These are phyloP conservation scores for Aspergillus clavatus DNA, from an alignment of 2,329 filamentous ascomycete genomes.

Conservation along the genomic window DNA sequence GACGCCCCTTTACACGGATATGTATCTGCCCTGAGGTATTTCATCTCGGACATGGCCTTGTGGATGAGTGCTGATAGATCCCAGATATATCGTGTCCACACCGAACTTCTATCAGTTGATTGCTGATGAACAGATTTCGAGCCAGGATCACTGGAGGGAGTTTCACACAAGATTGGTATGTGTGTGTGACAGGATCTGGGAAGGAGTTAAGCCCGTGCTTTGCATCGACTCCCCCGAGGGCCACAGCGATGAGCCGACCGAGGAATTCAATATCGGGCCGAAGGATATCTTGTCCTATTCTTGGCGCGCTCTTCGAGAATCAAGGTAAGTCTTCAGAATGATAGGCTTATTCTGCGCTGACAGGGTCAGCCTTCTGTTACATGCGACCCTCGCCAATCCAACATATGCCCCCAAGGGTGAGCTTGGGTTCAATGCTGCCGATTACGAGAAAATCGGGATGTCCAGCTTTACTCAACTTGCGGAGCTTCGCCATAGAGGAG, in stretches of 20 bases:
- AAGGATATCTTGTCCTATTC: slow-evolving; percentile 93
- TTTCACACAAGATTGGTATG: slow-evolving; percentile 50
- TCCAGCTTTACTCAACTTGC: slow-evolving; percentile 79
- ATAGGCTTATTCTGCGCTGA: slow-evolving; percentile 18
- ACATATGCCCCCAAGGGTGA: slow-evolving; percentile 44
- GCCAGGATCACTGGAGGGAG: slow-evolving; percentile 25
- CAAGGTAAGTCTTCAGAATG: slow-evolving; percentile 57
- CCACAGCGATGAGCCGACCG: slow-evolving; percentile 54
- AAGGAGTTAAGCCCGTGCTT: slow-evolving; percentile 67
- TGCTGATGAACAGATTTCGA: slow-evolving; percentile 21
- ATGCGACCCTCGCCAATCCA: slow-evolving; percentile 54
- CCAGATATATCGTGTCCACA: slow-evolving; percentile 48
- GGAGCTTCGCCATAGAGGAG: slow-evolving; percentile 79
- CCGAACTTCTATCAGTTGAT: slow-evolving; percentile 32
- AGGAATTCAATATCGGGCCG: slow-evolving; percentile 69
- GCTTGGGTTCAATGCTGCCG: slow-evolving; percentile 47
- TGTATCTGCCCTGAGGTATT: slow-evolving; percentile 61
- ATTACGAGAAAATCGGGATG: slow-evolving; percentile 64
- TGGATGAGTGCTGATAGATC: neutral
- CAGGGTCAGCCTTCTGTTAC: slow-evolving; percentile 62
- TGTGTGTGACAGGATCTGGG: slow-evolving; percentile 69
- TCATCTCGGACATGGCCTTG: neutral
- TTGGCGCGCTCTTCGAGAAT: slow-evolving; percentile 91
- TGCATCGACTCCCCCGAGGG: slow-evolving; percentile 96
- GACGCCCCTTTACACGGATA: slow-evolving; percentile 65